Percentiles rank a stretch among this genome's conserved stretches.
These are phyloP conservation scores for Herpetospermum pedunculosum DNA, from an alignment of 306 rosid species.

Conservation along the genomic window DNA sequence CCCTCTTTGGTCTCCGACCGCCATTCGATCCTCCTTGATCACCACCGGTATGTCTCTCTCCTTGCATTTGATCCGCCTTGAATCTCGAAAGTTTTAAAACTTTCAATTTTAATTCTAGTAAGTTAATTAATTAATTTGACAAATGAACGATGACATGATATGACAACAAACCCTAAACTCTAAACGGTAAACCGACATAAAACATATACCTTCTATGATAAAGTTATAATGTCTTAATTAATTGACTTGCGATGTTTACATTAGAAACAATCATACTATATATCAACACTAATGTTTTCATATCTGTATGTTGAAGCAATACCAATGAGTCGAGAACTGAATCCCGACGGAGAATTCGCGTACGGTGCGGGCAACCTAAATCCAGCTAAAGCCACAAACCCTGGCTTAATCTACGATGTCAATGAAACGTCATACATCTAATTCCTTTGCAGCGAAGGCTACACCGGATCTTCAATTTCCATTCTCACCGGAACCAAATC, in stretches of 20 bases:
- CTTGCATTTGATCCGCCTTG: too few relatives aligned
- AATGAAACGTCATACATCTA: constrained; percentile 45
- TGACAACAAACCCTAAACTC: too few relatives aligned
- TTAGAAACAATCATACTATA: too few relatives aligned
- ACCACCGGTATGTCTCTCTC: constrained; percentile 43
- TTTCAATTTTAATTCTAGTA: too few relatives aligned
- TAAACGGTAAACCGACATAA: too few relatives aligned
- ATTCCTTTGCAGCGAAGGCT: constrained; percentile 77
- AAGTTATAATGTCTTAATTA: too few relatives aligned
- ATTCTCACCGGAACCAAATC: constrained; percentile 33
- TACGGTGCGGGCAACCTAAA: constrained; percentile 69
- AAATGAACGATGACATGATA: too few relatives aligned
- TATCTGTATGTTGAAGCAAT: constrained; percentile 34
- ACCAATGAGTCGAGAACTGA: constrained; percentile 49
- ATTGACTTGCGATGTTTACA: too few relatives aligned
- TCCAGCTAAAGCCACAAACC: constrained; percentile 54
- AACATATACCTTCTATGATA: too few relatives aligned
- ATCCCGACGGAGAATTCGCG: constrained; percentile 57
- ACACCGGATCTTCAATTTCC: constrained; percentile 34
- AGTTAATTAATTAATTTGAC: too few relatives aligned
- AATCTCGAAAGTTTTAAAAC: too few relatives aligned
- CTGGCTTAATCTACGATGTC: constrained; percentile 71
- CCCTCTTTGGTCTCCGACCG: background rate
- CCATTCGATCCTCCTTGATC: constrained; percentile 38
- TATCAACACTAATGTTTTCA: too few relatives aligned